Evolutionary conservation across 2,329 filamentous ascomycete species (phyloP).

Genomic region (Ceratocystiopsis brevicomis): DNA sequence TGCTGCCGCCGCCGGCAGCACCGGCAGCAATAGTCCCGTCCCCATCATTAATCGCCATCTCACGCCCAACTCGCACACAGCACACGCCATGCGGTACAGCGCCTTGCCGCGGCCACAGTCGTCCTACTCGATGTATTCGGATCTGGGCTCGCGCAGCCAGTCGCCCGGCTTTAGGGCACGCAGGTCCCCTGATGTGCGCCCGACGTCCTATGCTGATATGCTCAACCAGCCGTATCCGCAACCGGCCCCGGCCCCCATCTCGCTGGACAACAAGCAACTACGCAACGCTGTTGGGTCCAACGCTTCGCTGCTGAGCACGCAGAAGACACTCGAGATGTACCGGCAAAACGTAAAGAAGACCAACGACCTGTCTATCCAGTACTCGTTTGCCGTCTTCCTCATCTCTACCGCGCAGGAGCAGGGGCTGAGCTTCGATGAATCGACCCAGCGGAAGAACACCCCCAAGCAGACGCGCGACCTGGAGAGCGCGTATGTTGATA

Average conservation of each 20-base stretch:
- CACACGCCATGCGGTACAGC: slow-evolving; percentile 33
- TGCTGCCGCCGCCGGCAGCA: slow-evolving; percentile 25
- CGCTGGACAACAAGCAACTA: slow-evolving; percentile 65
- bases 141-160: slow-evolving; percentile 44
- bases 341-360: slow-evolving; percentile 94
- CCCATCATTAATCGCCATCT: slow-evolving; percentile 37
- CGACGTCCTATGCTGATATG: slow-evolving; percentile 37
- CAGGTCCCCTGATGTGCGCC: slow-evolving; percentile 35
- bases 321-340: slow-evolving; percentile 96
- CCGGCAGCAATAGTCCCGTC: too few relatives aligned
- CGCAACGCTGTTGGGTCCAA: slow-evolving; percentile 68
- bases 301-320: slow-evolving; percentile 73
- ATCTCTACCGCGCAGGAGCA: slow-evolving; percentile 75
- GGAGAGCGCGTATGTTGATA: slow-evolving; percentile 27
- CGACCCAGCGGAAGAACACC: slow-evolving; percentile 25
- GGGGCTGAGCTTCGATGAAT: slow-evolving; percentile 33
- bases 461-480: slow-evolving; percentile 28
- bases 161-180: slow-evolving; percentile 26
- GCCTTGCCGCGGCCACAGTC: slow-evolving; percentile 54
- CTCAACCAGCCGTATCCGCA: slow-evolving; percentile 62
- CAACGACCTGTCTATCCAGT: slow-evolving; percentile 73
- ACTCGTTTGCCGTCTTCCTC: slow-evolving; percentile 91
- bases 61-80: slow-evolving; percentile 35
- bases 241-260: slow-evolving; percentile 45
- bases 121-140: slow-evolving; percentile 55